Percentiles rank a stretch among this genome's conserved stretches.
Conservation (phyloP, 169 alveolate genomes). For the Eimeria tenella region DNA sequence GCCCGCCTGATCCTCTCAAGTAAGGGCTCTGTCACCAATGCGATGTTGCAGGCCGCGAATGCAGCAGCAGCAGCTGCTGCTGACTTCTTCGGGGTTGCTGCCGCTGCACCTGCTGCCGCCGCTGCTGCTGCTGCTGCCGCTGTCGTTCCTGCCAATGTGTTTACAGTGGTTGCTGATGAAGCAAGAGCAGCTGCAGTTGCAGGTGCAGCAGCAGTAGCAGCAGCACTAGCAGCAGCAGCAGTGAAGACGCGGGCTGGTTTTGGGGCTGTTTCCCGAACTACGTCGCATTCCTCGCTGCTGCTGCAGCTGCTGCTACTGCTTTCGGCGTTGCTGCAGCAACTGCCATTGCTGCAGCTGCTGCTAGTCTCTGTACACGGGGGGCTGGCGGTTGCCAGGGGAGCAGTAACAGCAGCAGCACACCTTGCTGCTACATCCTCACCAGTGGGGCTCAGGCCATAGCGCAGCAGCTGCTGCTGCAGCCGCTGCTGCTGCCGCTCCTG, state of each 20-base stretch:
- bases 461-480: constrained; percentile 13
- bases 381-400: constrained; percentile 3
- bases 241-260: too few species aligned
- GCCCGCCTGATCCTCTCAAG: not conserved
- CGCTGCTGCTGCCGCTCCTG: constrained; percentile 6
- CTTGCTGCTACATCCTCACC: constrained; percentile 4
- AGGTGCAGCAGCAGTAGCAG: not conserved
- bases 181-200: not conserved
- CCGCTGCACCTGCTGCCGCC: not conserved
- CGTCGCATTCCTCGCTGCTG: not conserved
- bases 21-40: not conserved
- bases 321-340: not conserved
- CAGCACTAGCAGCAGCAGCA: not conserved
- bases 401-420: constrained; percentile 28
- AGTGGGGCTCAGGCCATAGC: constrained; percentile 6
- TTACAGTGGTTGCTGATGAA: not conserved
- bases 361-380: constrained; percentile 10
- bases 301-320: not conserved
- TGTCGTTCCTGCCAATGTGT: not conserved
- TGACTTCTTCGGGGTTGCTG: not conserved
- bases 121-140: not conserved
- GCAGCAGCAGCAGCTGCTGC: not conserved
- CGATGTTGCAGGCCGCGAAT: not conserved
- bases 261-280: too few species aligned
- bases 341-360: not conserved